Evolutionary conservation across 2,329 filamentous ascomycete genomes (phyloP), one percentile per base, ranked within the genome.

Genomic region (Podosphaera leucotricha): DNA sequence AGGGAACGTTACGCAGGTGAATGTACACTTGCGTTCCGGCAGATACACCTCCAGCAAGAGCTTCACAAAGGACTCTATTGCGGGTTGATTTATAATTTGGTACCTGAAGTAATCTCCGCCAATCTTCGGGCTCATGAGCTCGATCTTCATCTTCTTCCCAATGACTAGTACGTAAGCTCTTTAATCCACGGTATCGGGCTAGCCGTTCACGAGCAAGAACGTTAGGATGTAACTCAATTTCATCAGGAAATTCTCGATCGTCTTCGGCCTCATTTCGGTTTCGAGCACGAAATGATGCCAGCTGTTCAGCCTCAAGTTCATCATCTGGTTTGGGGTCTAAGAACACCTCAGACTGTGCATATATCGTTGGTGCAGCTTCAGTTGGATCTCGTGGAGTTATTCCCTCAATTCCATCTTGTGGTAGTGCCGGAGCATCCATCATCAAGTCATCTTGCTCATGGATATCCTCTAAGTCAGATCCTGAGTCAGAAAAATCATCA

Each of bases 231-330:
- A 98, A 66, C 60, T 98, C 92, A 46, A 98, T 90, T 61, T 98
- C 90, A 52, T 98, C 90, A 0, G 90, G 90, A 60, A 95, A 98
- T 59, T 95, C 87, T 44, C 81, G 72, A 60, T 98, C 90, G 13
- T 95, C 86, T 42, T 86, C 73, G 3, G 76, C 83, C 52, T 94
- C 87, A 20, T 76, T 75, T 43, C 76, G 75, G 55, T 85, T 83
- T 50, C 76, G 75, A 43, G 73, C 69, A 35, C 90, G 76, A 62
- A 85, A 98, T 38, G 79, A 79, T 45, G 76, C 81, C 36, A 98
- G 68, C 57, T 92, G 77, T 53, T 77, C 70, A 2, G 80, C 71
- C 51, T 78, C 72, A 11, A 79, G 80, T 55, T 92, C 85, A 49
- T 94, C 85, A 53, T 93, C 78, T 1, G 80, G 82, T 43, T 75